These are phyloP conservation scores for Botryotinia calthae DNA, from an alignment of 2,329 filamentous ascomycete genomes.

Conservation along the genomic window DNA sequence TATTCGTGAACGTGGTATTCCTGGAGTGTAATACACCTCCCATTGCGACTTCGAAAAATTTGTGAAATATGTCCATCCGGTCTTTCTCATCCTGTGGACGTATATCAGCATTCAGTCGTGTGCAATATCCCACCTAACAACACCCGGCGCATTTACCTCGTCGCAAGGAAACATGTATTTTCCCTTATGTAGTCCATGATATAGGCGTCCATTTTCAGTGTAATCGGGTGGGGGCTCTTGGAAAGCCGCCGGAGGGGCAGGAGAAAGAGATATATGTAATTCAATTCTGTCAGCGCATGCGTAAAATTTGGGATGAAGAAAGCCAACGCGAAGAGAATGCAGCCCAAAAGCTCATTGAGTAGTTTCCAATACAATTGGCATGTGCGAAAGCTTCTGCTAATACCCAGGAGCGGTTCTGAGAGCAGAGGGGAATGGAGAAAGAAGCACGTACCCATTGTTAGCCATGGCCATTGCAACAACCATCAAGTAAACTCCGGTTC, in stretches of 20 bases:
- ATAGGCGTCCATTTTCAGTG: conserved; percentile 65
- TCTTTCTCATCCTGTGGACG: conserved; percentile 63
- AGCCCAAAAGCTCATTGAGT: not conserved
- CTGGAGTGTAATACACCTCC: conserved; percentile 46
- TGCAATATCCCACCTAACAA: not conserved
- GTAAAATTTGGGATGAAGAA: not conserved
- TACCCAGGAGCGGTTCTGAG: not conserved
- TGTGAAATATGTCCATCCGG: conserved; percentile 79
- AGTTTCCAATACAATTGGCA: not conserved
- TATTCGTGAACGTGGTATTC: conserved; percentile 34
- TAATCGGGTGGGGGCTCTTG: conserved; percentile 43
- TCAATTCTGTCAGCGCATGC: conserved; percentile 23
- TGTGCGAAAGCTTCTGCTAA: conserved; percentile 2
- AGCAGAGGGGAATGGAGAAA: conserved; percentile 8
- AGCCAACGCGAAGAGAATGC: not conserved
- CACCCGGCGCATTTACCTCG: conserved; percentile 50
- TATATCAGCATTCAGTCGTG: conserved; percentile 22
- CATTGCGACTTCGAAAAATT: conserved; percentile 67
- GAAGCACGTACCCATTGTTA: conserved; percentile 35
- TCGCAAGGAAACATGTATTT: conserved; percentile 78
- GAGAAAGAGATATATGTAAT: conserved; percentile 24
- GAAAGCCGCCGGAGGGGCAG: conserved; percentile 13
- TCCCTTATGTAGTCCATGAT: conserved; percentile 64
- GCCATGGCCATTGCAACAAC: conserved; percentile 34
- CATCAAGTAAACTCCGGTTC: conserved; percentile 25